Conservation (phyloP, 1,139 yeast genomes). For the Yamadazyma atlantica region DNA sequence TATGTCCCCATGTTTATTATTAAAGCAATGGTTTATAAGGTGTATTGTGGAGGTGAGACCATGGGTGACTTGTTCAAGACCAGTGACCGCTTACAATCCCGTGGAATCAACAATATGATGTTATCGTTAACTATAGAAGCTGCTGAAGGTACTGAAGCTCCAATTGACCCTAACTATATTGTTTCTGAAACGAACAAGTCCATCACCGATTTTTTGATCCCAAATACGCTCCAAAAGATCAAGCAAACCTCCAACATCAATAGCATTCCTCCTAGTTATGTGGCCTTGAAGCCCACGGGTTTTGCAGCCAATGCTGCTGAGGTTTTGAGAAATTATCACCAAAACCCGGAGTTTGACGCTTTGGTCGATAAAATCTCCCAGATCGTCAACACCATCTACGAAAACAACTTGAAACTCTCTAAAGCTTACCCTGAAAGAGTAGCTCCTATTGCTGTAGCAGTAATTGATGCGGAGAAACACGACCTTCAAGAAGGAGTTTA, state of each 20-base stretch:
- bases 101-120: slow-evolving; percentile 94
- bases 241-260: slow-evolving; percentile 49
- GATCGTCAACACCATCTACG: slow-evolving; percentile 56
- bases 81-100: slow-evolving; percentile 60
- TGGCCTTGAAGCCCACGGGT: slow-evolving; percentile 94
- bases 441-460: slow-evolving; percentile 81
- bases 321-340: slow-evolving; percentile 62
- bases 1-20: slow-evolving; percentile 71
- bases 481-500: slow-evolving; percentile 90
- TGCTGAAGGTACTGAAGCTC: slow-evolving; percentile 64
- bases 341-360: slow-evolving; percentile 51
- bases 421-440: slow-evolving; percentile 62
- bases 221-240: slow-evolving; percentile 60
- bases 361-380: slow-evolving; percentile 65
- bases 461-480: slow-evolving; percentile 90
- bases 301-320: slow-evolving; percentile 74
- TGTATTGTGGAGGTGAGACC: slow-evolving; percentile 91
- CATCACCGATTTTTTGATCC: slow-evolving; percentile 67
- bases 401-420: slow-evolving; percentile 49
- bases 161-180: slow-evolving; percentile 60
- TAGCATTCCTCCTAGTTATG: slow-evolving; percentile 73
- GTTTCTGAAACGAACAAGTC: slow-evolving; percentile 68
- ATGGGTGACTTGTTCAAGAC: slow-evolving; percentile 67
- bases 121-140: slow-evolving; percentile 90
- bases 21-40: slow-evolving; percentile 71